phyloP scores from a whole-genome alignment of 2,329 filamentous ascomycete species.

The Penicillium glabrum region DNA sequence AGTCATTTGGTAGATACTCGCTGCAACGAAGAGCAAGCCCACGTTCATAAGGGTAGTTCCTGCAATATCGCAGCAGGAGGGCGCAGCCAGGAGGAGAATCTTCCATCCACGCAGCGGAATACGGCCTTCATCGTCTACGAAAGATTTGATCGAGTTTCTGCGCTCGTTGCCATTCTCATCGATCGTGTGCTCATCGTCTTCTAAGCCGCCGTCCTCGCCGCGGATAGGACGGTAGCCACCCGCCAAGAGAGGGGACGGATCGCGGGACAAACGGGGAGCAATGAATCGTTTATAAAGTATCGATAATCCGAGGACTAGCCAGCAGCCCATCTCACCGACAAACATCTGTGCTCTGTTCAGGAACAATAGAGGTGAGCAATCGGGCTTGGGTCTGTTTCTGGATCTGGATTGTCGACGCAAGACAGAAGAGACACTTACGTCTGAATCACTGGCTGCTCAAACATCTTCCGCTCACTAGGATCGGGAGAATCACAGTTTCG shows the following conservation, averaged over 20 bases:
- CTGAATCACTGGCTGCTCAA: constrained; percentile 95
- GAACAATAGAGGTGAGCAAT: not conserved
- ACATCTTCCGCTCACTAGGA: constrained; percentile 66
- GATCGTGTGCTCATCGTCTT: constrained; percentile 46
- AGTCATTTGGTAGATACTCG: constrained; percentile 99
- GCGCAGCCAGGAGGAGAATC: constrained; percentile 74
- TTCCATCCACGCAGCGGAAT: constrained; percentile 66
- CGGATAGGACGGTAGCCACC: constrained; percentile 68
- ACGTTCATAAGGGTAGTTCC: constrained; percentile 98
- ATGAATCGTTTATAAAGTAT: constrained; percentile 63
- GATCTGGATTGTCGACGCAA: not conserved
- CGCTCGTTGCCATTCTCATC: constrained; percentile 42
- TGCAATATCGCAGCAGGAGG: constrained; percentile 89
- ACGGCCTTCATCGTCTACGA: constrained; percentile 56
- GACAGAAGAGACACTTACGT: constrained; percentile 52
- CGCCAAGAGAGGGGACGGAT: constrained; percentile 41
- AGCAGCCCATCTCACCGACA: constrained; percentile 91
- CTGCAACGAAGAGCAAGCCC: constrained; percentile 87
- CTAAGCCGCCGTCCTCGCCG: constrained; percentile 48
- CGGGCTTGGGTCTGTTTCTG: too few species aligned
- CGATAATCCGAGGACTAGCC: constrained; percentile 78
- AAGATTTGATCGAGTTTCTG: constrained; percentile 52
- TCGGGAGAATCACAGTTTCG: constrained; percentile 76
- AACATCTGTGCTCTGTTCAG: constrained; percentile 78
- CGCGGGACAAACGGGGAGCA: constrained; percentile 39